Base-by-base conservation (phyloP, 2,329 filamentous ascomycete species). In the Fusarium sp. region DNA sequence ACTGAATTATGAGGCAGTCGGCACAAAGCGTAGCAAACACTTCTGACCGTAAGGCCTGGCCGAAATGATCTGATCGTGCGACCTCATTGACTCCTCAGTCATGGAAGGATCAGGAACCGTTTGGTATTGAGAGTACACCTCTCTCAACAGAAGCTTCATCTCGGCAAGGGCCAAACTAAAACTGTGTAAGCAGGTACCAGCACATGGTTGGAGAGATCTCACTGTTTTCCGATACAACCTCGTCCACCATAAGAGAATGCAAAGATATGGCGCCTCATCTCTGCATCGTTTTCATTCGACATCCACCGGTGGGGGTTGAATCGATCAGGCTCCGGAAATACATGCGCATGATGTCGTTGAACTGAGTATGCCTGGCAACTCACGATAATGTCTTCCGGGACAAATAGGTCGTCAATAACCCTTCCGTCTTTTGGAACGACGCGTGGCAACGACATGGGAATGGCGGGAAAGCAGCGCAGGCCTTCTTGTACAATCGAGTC, bases 221-320 rank as follows among this genome's bases (percentile, higher is more conserved):
- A 90, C 88, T 91, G 86, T 72, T 87, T 88, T 0, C 88, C 88
- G 25, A 88, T 84, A 67, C 89, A 91, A 0, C 88, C 88, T 65
- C 89, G 79, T 0, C 87, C 88, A 2, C 89, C 89, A 50, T 82
- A 85, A 9, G 87, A 84, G 80, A 91, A 91, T 0, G 89, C 85
- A 80, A 90, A 90, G 73, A 89, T 86, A 8, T 86, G 73, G 38
- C 85, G 80, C 69, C 86, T 86, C 61, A 87, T 83, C 73, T 94
- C 91, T 64, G 90, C 84, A 71, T 94, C 92, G 1, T 91, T 92
- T 38, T 89, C 85, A 9, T 86, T 84, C 8, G 85, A 87, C 69
- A 96, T 86, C 93, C 94, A 97, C 69, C 94, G 85, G 61, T 94
- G 91, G 0, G 93, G 93, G 53, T 90, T 83, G 75, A 93, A 97